Conservation (phyloP, 768 basidiomycete genomes). For the Filobasidium wieringae region DNA sequence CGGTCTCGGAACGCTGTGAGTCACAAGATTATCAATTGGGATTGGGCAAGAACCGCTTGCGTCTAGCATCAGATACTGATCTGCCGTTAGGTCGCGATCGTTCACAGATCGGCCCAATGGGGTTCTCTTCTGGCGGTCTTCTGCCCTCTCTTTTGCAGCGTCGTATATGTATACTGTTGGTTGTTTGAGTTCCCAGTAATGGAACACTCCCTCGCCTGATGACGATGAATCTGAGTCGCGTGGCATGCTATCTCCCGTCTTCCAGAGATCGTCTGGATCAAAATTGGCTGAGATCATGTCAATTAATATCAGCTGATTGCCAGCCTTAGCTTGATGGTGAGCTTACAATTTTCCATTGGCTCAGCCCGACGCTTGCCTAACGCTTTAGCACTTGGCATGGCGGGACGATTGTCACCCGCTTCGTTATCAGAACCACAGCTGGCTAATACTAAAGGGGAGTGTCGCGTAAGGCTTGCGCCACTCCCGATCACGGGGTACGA, state of each 20-base stretch:
- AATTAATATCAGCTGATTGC: conserved; percentile 1
- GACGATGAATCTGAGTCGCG: conserved; percentile 17
- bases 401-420: conserved; percentile 8
- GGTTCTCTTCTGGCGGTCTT: neutral
- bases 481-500: conserved; percentile 3
- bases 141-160: conserved; percentile 40
- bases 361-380: conserved; percentile 67
- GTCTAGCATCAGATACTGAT: no score
- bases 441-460: neutral
- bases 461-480: neutral
- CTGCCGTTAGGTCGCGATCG: no score
- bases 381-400: conserved; percentile 69
- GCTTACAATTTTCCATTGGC: conserved; percentile 42
- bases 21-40: no score
- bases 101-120: no score
- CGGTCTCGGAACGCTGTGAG: no score
- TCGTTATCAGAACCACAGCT: neutral
- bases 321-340: conserved; percentile 14
- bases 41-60: no score
- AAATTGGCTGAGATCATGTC: conserved; percentile 40
- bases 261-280: conserved; percentile 52
- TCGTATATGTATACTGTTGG: conserved; percentile 76
- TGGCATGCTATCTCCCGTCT: conserved; percentile 37
- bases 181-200: conserved; percentile 23
- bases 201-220: conserved; percentile 25